phyloP scores from a whole-genome alignment of 2,329 filamentous ascomycete genomes.

The Colletotrichum brevisporum region DNA sequence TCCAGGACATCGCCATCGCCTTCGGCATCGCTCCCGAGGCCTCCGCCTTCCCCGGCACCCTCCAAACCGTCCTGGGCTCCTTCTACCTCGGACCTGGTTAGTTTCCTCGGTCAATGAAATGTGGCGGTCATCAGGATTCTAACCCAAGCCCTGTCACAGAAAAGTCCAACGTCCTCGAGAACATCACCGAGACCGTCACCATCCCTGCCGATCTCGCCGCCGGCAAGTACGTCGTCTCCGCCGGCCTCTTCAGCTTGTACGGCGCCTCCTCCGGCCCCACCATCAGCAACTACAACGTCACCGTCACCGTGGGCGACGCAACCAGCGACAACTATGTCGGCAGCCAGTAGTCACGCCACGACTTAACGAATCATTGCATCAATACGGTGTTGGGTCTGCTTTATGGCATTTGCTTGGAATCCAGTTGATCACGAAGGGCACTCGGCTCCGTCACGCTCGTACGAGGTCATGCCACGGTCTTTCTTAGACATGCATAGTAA shows the following conservation, averaged over 20 bases:
- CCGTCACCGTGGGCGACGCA: constrained; percentile 44
- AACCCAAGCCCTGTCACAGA: constrained; percentile 19
- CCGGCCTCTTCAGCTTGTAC: constrained; percentile 47
- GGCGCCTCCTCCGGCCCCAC: constrained; percentile 43
- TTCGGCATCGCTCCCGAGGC: constrained; percentile 53
- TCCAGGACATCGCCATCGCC: constrained; percentile 59
- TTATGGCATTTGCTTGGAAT: too few relatives aligned
- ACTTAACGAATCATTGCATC: too few relatives aligned
- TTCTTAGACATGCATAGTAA: too few relatives aligned
- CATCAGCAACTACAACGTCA: constrained; percentile 44
- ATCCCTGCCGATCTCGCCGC: constrained; percentile 43
- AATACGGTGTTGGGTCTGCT: too few relatives aligned
- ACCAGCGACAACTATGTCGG: constrained; percentile 48
- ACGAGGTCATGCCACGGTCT: too few relatives aligned
- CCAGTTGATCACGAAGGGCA: too few relatives aligned
- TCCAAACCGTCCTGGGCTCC: constrained; percentile 46
- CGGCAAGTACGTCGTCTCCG: constrained; percentile 46
- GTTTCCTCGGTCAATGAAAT: neutral
- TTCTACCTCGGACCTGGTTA: constrained; percentile 55
- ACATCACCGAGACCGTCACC: constrained; percentile 47
- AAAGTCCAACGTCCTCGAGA: constrained; percentile 46
- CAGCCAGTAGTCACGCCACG: constrained; percentile 47
- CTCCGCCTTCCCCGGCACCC: constrained; percentile 44
- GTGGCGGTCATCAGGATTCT: neutral
- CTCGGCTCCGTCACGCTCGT: too few relatives aligned